Evolutionary conservation across 1,139 yeast species (phyloP).

Genomic region (Geotrichum aggregatum): DNA sequence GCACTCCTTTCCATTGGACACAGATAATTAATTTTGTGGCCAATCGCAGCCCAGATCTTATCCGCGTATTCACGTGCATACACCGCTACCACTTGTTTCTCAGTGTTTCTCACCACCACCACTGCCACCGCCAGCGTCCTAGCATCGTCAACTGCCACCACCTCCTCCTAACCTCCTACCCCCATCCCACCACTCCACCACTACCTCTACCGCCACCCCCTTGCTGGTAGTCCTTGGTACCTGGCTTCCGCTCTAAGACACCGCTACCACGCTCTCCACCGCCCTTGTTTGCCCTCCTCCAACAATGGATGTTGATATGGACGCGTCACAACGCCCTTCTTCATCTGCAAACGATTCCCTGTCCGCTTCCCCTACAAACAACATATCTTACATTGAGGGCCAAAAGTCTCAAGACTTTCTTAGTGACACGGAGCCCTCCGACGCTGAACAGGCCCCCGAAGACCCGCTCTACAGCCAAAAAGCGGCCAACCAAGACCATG

Average conservation of each 20-base stretch:
- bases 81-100: too few relatives aligned
- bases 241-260: neutral
- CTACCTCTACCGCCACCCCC: too few relatives aligned
- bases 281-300: neutral
- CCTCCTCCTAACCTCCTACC: too few relatives aligned
- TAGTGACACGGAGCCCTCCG: slow-evolving; percentile 5
- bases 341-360: neutral
- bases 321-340: neutral
- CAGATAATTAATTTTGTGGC: too few relatives aligned
- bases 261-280: neutral
- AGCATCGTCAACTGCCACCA: neutral
- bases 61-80: too few relatives aligned
- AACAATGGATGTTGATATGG: slow-evolving; percentile 10
- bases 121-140: too few relatives aligned
- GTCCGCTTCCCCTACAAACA: neutral
- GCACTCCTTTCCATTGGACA: too few relatives aligned
- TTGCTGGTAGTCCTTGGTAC: neutral
- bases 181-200: too few relatives aligned
- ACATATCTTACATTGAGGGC: slow-evolving; percentile 13
- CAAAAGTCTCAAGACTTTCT: slow-evolving; percentile 10
- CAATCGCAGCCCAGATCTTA: too few relatives aligned
- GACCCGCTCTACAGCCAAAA: neutral
- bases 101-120: too few relatives aligned
- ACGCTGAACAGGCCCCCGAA: neutral
- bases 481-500: neutral